Evolutionary conservation across 805 yeast species (phyloP), one percentile per base, ranked within the genome.

Genomic region (Barnettozyma wickerhamii): DNA sequence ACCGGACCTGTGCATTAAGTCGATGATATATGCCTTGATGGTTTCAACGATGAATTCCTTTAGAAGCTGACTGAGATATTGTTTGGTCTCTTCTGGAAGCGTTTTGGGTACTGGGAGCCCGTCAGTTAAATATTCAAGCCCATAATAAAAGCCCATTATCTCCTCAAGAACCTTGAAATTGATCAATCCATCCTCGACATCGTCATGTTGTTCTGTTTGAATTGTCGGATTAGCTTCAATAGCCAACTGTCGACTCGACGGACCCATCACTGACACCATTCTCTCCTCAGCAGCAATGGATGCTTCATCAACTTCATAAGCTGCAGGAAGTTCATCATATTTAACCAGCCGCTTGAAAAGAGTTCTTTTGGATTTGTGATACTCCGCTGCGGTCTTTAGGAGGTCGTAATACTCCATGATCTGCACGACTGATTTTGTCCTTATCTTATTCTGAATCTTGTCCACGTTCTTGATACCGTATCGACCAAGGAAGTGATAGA

Each of bases 381-480:
- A 37, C 18, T 49, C 35, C 14, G 69, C 47, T 10, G 58, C 66
- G 1, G 30, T 30, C 33, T 62, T 53, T 10, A 79, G 53, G 6
- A 65, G 35, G 7, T 64, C 49, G 50, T 75, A 75, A 49, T 75
- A 77, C n/a, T 50, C 55, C 36, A 60, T 36, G 6, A 79, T 69
- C 44, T 78, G 80, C 2, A 62, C 23, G 4, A 51, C 44, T 4
- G 74, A 60, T 50, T 79, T 79, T 5, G 50, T 44, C 0, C 69
- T 69, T 6, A 79, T 45, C 12, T 60, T 49, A 2, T 49, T 50
- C 12, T 58, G 51, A 2, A 79, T 72, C 10, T 54, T 38, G 7
- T 75, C 77, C 1, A 66, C 38, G n/a, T 69, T 51, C 39, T 68
- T 68, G 18, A 77, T 77, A 3, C 80, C 71, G 49, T 65, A 71